Evolutionary conservation across 768 basidiomycete species (phyloP), one percentile per base, ranked within the genome.

Genomic region (Hygrocybe punicea): DNA sequence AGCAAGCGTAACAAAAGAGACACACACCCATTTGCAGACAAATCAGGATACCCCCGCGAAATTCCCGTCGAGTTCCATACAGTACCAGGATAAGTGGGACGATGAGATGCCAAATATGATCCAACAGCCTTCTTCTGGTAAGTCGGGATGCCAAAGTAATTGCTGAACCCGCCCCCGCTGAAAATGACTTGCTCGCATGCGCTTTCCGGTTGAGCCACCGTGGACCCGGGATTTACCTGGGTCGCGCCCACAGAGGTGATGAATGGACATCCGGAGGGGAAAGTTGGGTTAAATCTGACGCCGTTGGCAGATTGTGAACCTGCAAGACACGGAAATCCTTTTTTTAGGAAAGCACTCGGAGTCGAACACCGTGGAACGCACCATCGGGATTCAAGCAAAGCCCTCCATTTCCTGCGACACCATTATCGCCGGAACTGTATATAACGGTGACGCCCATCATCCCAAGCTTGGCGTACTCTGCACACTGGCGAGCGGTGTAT

Each of bases 381-480:
- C 83, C 80, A 47, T 77, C 65, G 49, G 82, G 78, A 19, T 79
- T 72, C n/a, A 76, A 63, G 57, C 76, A 76, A 2, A 68, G 48
- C 5, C 66, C 71, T 17, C 66, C 58, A 59, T 73, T 71, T 19
- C 75, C 75, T 39, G 69, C 72, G 23, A 85, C 85, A 19, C 85
- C 86, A 6, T 69, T 64, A 51, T 88, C 85, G 13, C 87, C 86
- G 34, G 81, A 81, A 34, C 78, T 74, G 69, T 84, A 84, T 24
- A 83, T 63, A 4, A 88, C 56, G 5, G 84, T 81, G n/a, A 82
- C 75, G 14, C 86, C 87, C 53, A 85, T 79, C 23, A 80, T 70
- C 16, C 85, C 85, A 37, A 88, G 81, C 65, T 78, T 75, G 0
- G 80, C 84, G 59, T 75, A 77, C 60, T 80, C 79, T 16, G 68